A percentile compares a stretch with the other conserved stretches of the same genome.
Conservation (phyloP, 768 basidiomycete genomes). For the Boletus barrowsii region DNA sequence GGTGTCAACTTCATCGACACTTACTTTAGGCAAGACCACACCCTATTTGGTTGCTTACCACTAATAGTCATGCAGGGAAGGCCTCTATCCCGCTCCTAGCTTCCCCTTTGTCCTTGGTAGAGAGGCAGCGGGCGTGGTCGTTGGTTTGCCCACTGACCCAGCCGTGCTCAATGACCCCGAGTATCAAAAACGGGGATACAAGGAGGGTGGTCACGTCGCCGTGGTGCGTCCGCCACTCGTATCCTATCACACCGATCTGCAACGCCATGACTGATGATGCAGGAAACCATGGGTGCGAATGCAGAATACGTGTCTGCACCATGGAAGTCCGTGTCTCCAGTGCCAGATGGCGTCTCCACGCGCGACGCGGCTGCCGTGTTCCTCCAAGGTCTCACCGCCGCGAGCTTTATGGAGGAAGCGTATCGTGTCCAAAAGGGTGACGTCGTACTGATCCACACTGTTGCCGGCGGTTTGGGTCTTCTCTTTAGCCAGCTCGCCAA, state of each 20-base stretch:
- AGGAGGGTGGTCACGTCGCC: conserved; percentile 72
- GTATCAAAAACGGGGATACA: conserved; percentile 61
- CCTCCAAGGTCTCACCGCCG: conserved; percentile 76
- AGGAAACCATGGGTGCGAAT: conserved; percentile 52
- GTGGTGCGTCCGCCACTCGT: conserved; percentile 45
- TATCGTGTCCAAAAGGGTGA: conserved; percentile 81
- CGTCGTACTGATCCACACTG: conserved; percentile 80
- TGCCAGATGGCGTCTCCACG: conserved; percentile 62
- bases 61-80: conserved; percentile 40
- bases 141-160: conserved; percentile 67
- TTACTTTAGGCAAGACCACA: conserved; percentile 60
- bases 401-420: conserved; percentile 78
- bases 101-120: conserved; percentile 72
- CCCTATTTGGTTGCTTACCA: background rate
- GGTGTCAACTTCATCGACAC: conserved; percentile 89
- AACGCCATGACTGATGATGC: background rate
- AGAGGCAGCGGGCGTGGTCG: conserved; percentile 76
- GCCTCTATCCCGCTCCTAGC: conserved; percentile 55
- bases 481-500: conserved; percentile 67
- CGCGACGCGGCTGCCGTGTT: conserved; percentile 62
- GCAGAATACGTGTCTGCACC: conserved; percentile 72
- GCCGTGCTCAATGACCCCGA: conserved; percentile 56
- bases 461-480: conserved; percentile 86
- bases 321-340: conserved; percentile 57
- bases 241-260: background rate